Base-by-base conservation (phyloP, 2,329 filamentous ascomycete species). In the Hypoxylon sp. region DNA sequence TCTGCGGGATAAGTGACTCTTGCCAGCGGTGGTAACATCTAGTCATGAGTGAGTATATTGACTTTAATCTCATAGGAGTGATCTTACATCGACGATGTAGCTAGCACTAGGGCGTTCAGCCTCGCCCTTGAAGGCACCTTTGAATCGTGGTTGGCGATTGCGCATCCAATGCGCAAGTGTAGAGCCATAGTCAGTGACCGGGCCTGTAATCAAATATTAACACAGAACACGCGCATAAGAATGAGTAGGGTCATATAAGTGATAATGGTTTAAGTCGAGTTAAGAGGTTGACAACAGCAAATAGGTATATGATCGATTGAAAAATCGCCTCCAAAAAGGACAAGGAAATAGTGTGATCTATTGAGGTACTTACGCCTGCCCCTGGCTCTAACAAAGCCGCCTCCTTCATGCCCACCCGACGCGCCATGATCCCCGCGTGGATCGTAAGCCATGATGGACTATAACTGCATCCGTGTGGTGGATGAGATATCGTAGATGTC, bases 91-190 rank as follows among this genome's bases (percentile, higher is more conserved):
- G 50, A 97, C 88, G 47, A 97, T 92, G 79, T 96, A 98, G 83
- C 94, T 98, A 42, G 91, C 84, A 79, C 92, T 97, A 0, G 94
- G 94, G 64, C 95, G 85, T 81, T 98, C 95, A 48, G 87, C 84
- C 82, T 97, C 94, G 74, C 94, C 89, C 67, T 85, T 84, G 74
- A 90, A 90, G 5, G 87, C 85, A 63, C 90, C 90, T 78, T 90
- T 91, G 81, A 93, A 95, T 73, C 90, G 90, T 29, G 92, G 91
- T 75, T 90, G 87, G 63, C 95, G 90, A 77, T 94, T 89, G 76
- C 92, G 91, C 87, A 97, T 93, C 93, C 94, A 99, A 80, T 97
- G 93, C 57, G 92, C 91, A 79, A 97, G 88, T 9, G 94, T 96
- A 24, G 94, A 91, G 76, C 94, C 92, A 86, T 97, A 97, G 81